A percentile compares a stretch with the other conserved stretches of the same genome.
phyloP scores from a whole-genome alignment of 257 asterid species.

The Striga asiatica region DNA sequence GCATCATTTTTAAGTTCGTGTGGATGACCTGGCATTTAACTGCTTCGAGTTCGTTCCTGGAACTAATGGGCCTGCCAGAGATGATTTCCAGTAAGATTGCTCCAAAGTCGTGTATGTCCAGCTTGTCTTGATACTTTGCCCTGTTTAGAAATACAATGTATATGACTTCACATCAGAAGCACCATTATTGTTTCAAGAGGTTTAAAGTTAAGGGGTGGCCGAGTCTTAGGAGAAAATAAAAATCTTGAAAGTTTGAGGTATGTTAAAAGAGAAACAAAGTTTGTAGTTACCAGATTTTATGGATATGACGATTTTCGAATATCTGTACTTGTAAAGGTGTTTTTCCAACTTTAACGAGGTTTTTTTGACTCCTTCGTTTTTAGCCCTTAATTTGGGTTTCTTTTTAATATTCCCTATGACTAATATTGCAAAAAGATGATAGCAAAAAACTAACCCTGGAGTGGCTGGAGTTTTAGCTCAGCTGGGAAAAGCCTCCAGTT shows the following conservation, averaged over 20 bases:
- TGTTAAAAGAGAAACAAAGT: no score
- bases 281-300: no score
- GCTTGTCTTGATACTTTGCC: constrained; percentile 50
- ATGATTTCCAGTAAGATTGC: constrained; percentile 66
- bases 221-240: no score
- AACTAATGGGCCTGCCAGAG: constrained; percentile 42
- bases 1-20: not conserved
- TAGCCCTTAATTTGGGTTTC: no score
- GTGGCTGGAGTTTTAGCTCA: no score
- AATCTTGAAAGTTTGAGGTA: not conserved
- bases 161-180: not conserved
- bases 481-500: not conserved
- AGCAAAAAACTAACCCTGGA: not conserved
- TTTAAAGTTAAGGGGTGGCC: no score
- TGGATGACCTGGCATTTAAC: constrained; percentile 47
- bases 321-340: no score
- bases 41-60: constrained; percentile 33
- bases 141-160: constrained; percentile 22
- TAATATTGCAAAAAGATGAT: not conserved
- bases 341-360: no score
- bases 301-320: no score
- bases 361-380: no score
- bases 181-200: not conserved
- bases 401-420: no score
- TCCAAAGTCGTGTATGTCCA: constrained; percentile 67